Evolutionary conservation across 2,329 filamentous ascomycete genomes (phyloP), one percentile per base, ranked within the genome.

Genomic region (Sarocladium oryzae): DNA sequence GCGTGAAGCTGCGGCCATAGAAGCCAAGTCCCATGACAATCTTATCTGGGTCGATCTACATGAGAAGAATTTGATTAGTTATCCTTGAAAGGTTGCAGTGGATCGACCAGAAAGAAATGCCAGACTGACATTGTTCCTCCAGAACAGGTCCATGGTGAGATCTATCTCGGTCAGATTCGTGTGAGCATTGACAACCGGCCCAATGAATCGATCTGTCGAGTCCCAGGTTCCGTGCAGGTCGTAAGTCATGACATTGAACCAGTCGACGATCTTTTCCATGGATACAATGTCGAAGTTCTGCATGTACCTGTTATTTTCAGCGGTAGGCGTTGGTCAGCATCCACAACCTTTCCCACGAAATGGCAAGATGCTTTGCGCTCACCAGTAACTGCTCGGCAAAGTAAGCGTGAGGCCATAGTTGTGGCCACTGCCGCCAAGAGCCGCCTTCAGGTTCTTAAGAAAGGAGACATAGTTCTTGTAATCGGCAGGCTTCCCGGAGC

Each of bases 101-200:
- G 28, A 30, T 30, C 28, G 13, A 30, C 7, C 28, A 30, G 13
- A 30, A 30, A 13, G 13, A 30, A 30, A 13, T 30, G 13, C 13
- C 7, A 30, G 28, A 30, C 28, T 57, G 24, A 81, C 62, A 32
- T 69, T 59, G 50, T 68, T 71, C 7, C 72, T 63, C 74, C 76
- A 78, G 2, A 80, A 57, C 0, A 78, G 68, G 2, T 77, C 67
- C 0, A 77, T 53, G 0, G 60, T 63, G 1, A 54, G n/a, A 1
- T 74, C 55, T 26, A 77, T 75, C 54, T 77, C 73, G 2, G 72
- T 73, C 2, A 76, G 51, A 54, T 78, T 76, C 1, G 73, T 75
- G 52, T 78, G 75, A 0, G 63, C 57, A 13, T 63, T 54, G 4
- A 69, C 58, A 11, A 60, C 60, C 1, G 61, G 38, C 1, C 71